Evolutionary conservation across 441 rosid species (phyloP).

Genomic region (Aquilaria agallochum): DNA sequence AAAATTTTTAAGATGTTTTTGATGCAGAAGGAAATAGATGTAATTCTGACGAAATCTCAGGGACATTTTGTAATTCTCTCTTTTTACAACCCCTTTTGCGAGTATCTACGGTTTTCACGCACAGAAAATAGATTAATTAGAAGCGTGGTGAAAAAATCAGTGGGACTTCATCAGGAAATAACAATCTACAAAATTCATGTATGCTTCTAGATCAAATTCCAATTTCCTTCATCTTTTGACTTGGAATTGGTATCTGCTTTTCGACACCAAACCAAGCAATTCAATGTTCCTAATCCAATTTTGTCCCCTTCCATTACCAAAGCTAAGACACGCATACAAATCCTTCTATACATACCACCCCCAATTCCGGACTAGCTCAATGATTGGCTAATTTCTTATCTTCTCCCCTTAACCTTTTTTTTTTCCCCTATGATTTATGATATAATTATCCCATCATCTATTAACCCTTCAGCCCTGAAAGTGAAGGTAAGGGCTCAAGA

Average conservation of each 20-base stretch:
- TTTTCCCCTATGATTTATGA: neutral
- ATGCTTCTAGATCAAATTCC: slow-evolving; percentile 18
- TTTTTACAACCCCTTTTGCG: too few species aligned
- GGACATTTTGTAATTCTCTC: too few species aligned
- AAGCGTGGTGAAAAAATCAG: too few species aligned
- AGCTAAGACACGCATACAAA: slow-evolving; percentile 9
- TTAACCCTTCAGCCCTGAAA: slow-evolving; percentile 41
- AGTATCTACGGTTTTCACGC: too few species aligned
- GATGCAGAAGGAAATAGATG: too few species aligned
- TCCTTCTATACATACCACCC: slow-evolving; percentile 23
- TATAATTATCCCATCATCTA: neutral
- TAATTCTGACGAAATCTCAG: too few species aligned
- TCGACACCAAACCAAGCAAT: slow-evolving; percentile 24
- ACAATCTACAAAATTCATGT: slow-evolving; percentile 30
- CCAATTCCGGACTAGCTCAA: slow-evolving; percentile 9
- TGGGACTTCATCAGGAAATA: neutral
- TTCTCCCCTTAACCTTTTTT: neutral
- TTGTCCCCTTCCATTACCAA: slow-evolving; percentile 20
- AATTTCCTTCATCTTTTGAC: slow-evolving; percentile 29
- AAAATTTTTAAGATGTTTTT: too few species aligned
- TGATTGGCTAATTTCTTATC: slow-evolving; percentile 7
- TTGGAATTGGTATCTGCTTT: slow-evolving; percentile 23
- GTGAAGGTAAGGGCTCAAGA: slow-evolving; percentile 49
- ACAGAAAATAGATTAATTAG: too few species aligned
- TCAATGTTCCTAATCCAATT: slow-evolving; percentile 21